phyloP scores from a whole-genome alignment of 2,329 filamentous ascomycete species.

The Pseudogymnoascus sp. region DNA sequence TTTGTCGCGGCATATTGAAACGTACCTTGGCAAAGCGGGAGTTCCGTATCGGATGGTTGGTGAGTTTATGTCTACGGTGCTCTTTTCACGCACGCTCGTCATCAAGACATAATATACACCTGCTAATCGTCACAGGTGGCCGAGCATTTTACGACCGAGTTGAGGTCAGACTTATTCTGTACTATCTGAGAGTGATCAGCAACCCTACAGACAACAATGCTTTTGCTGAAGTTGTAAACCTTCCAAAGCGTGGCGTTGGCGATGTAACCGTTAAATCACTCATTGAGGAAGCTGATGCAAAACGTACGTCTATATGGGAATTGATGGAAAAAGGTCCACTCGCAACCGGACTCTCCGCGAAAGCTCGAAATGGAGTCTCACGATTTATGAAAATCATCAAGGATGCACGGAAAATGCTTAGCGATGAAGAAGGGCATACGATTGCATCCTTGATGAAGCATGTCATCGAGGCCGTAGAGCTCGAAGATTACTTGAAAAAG shows the following conservation, averaged over 20 bases:
- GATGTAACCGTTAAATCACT: slow-evolving; percentile 67
- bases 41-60: slow-evolving; percentile 90
- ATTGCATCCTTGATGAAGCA: slow-evolving; percentile 38
- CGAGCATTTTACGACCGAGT: slow-evolving; percentile 84
- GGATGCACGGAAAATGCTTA: slow-evolving; percentile 45
- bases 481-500: slow-evolving; percentile 64
- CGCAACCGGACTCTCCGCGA: slow-evolving; percentile 45
- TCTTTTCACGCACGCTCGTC: not conserved
- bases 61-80: slow-evolving; percentile 20
- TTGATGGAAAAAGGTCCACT: slow-evolving; percentile 49
- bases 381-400: slow-evolving; percentile 52
- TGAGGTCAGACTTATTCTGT: slow-evolving; percentile 78
- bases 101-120: slow-evolving; percentile 11
- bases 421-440: slow-evolving; percentile 18
- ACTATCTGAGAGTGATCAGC: slow-evolving; percentile 79
- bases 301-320: slow-evolving; percentile 64
- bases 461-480: slow-evolving; percentile 56
- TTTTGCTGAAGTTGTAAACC: slow-evolving; percentile 73
- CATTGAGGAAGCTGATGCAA: slow-evolving; percentile 65
- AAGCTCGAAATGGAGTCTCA: slow-evolving; percentile 47
- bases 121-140: slow-evolving; percentile 39
- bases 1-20: slow-evolving; percentile 79
- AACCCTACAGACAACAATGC: slow-evolving; percentile 85
- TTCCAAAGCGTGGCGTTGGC: slow-evolving; percentile 72
- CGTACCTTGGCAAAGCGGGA: slow-evolving; percentile 67